Base-by-base conservation (phyloP, 129 eudicot genomes). In the Gnaphalium uliginosum region DNA sequence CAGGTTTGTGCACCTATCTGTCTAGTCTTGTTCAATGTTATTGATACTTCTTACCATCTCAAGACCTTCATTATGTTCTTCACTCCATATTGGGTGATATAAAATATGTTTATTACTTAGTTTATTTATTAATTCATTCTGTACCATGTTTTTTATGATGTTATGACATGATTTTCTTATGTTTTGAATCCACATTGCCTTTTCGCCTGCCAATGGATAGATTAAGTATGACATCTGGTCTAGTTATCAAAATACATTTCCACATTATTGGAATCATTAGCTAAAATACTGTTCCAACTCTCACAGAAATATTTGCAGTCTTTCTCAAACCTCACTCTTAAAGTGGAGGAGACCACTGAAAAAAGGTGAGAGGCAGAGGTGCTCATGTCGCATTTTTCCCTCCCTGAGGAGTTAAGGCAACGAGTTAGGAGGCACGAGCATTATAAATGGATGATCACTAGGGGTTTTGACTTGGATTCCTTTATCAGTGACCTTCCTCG, bases 301-400 rank as follows among this genome's bases (percentile, higher is more conserved):
- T 46, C 71, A 30, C 90, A 92, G 98, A 92, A 82, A 84, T 92
- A 89, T 71, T 75, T 92, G 81, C 92, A 92, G 80, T 84, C 97
- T 22, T 83, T 81, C 71, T 81, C 80, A 74, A 69, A 66, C 75
- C 66, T 50, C 54, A 84, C 89, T 33, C 82, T 82, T n/a, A 84
- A 91, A 73, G 81, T 79, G 33, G 96, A 92, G 72, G 98, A 92
- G 78, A 87, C 87, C 94, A 82, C 91, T 75, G 82, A 86, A 41
- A 89, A 83, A 84, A 75, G 86, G 81, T 83, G 80, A 74, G 96
- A 87, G 79, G 88, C 90, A 50, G 92, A 88, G 82, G 86, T 79
- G 51, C 86, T 94, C 84, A 93, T 93, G 98, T 86, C 92, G 11
- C 92, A 88, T 80, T 79, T 88, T 25, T 63, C 80, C 78, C 96